Percentiles rank a stretch among this genome's conserved stretches.
These are phyloP conservation scores for Cyberlindnera xylosilytica DNA, from an alignment of 805 yeast genomes.

Conservation along the genomic window DNA sequence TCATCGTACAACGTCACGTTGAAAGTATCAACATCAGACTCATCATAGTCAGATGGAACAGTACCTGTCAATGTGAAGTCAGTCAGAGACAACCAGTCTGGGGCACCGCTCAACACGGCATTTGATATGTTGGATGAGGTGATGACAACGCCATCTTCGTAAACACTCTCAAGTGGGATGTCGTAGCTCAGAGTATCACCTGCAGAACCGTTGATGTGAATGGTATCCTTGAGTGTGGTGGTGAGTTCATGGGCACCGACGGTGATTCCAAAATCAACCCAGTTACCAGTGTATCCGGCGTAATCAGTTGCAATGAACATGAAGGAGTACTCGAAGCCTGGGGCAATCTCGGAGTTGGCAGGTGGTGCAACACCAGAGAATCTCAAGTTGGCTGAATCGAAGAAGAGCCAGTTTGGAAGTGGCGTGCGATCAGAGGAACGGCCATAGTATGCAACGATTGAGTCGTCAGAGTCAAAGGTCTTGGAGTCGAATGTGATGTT, in stretches of 20 bases:
- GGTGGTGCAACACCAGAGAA: constrained; percentile 89
- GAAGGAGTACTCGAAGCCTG: constrained; percentile 69
- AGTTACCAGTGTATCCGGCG: constrained; percentile 68
- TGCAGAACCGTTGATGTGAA: constrained; percentile 64
- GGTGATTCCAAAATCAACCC: constrained; percentile 63
- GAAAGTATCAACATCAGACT: constrained; percentile 34
- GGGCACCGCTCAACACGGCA: constrained; percentile 48
- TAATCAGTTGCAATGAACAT: constrained; percentile 78
- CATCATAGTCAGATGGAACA: constrained; percentile 46
- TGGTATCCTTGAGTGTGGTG: constrained; percentile 55
- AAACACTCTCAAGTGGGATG: constrained; percentile 63
- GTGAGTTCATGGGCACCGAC: constrained; percentile 89
- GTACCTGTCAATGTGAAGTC: constrained; percentile 49
- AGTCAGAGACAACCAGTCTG: constrained; percentile 54
- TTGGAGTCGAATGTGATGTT: constrained; percentile 57
- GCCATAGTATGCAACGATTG: constrained; percentile 71
- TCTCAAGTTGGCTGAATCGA: constrained; percentile 56
- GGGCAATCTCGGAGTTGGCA: constrained; percentile 84
- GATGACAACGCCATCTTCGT: constrained; percentile 58
- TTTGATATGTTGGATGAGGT: constrained; percentile 49
- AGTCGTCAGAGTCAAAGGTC: constrained; percentile 54
- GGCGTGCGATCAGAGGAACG: constrained; percentile 80
- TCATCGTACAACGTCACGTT: constrained; percentile 56
- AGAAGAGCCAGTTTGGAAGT: constrained; percentile 84
- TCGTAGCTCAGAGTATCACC: constrained; percentile 49